Conservation (phyloP, 2,329 filamentous ascomycete genomes). For the Pezicula radicicola region DNA sequence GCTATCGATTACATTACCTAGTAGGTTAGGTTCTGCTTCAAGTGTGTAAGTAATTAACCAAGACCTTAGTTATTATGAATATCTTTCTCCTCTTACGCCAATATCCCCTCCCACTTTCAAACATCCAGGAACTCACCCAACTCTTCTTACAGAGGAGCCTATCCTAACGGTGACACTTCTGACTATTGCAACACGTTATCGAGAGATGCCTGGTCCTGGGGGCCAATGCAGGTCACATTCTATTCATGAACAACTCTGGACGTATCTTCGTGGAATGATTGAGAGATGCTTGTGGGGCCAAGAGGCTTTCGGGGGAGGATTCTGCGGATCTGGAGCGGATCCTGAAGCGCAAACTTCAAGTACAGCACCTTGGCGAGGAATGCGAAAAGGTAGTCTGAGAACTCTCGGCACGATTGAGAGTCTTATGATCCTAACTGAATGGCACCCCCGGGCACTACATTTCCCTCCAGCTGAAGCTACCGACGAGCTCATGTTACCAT, state of each 20-base stretch:
- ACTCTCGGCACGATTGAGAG: conserved; percentile 94
- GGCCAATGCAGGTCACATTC: conserved; percentile 81
- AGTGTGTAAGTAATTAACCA: conserved; percentile 8
- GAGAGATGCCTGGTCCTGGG: conserved; percentile 74
- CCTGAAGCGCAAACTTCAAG: conserved; percentile 60
- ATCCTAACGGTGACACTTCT: conserved; percentile 89
- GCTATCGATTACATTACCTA: conserved; percentile 94
- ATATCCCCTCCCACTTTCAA: conserved; percentile 91
- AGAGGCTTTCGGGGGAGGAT: conserved; percentile 89
- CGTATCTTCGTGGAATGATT: conserved; percentile 90
- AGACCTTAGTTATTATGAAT: conserved; percentile 73
- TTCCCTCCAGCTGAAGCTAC: conserved; percentile 81
- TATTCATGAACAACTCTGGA: conserved; percentile 95
- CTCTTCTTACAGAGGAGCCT: conserved; percentile 83
- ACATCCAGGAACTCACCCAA: conserved; percentile 74
- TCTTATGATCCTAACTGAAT: conserved; percentile 90
- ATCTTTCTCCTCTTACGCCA: conserved; percentile 86
- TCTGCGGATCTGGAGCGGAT: conserved; percentile 67
- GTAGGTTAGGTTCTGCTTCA: conserved; percentile 41
- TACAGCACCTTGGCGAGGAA: conserved; percentile 66
- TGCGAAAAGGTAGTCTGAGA: conserved; percentile 75
- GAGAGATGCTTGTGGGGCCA: conserved; percentile 94
- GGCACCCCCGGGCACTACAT: conserved; percentile 92
- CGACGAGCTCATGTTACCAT: conserved; percentile 64
- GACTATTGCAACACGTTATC: conserved; percentile 86